These are phyloP conservation scores for Pistacia atlantica DNA, from an alignment of 345 rosid species.

Conservation along the genomic window DNA sequence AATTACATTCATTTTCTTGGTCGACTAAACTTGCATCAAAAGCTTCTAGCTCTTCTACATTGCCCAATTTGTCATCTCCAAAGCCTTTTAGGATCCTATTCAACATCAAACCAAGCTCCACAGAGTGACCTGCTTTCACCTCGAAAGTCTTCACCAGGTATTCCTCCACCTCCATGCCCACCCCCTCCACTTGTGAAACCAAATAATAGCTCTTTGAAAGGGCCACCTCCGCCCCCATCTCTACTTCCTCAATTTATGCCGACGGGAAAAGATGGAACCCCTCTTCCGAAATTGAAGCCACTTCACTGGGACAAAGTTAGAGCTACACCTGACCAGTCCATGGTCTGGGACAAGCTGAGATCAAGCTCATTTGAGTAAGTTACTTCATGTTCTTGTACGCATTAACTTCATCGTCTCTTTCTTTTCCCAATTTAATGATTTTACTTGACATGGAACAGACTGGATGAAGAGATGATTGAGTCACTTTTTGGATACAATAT, in stretches of 20 bases:
- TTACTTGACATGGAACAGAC: slow-evolving; percentile 40
- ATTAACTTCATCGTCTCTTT: slow-evolving; percentile 6
- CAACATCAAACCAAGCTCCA: slow-evolving; percentile 27
- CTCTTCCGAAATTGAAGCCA: slow-evolving; percentile 88
- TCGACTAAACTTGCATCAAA: slow-evolving; percentile 19
- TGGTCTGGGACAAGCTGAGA: slow-evolving; percentile 94
- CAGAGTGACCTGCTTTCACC: slow-evolving; percentile 26
- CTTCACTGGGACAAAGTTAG: slow-evolving; percentile 99
- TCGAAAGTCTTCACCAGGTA: slow-evolving; percentile 26
- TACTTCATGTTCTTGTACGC: not conserved
- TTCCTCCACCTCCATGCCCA: slow-evolving; percentile 67
- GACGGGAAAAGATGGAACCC: slow-evolving; percentile 70
- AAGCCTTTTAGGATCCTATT: slow-evolving; percentile 28
- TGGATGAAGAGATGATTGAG: slow-evolving; percentile 98
- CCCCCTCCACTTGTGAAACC: slow-evolving; percentile 58
- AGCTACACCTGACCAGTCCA: slow-evolving; percentile 78
- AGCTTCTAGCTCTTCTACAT: slow-evolving; percentile 33
- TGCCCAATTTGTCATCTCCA: slow-evolving; percentile 32
- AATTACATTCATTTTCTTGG: slow-evolving; percentile 14
- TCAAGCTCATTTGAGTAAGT: slow-evolving; percentile 97
- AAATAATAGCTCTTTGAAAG: slow-evolving; percentile 33
- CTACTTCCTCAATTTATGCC: slow-evolving; percentile 45
- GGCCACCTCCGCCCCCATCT: slow-evolving; percentile 76
- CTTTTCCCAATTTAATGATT: not conserved
- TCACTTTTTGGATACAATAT: slow-evolving; percentile 89